Evolutionary conservation across 169 alveolate species (phyloP).

Genomic region (Plasmodium inui): DNA sequence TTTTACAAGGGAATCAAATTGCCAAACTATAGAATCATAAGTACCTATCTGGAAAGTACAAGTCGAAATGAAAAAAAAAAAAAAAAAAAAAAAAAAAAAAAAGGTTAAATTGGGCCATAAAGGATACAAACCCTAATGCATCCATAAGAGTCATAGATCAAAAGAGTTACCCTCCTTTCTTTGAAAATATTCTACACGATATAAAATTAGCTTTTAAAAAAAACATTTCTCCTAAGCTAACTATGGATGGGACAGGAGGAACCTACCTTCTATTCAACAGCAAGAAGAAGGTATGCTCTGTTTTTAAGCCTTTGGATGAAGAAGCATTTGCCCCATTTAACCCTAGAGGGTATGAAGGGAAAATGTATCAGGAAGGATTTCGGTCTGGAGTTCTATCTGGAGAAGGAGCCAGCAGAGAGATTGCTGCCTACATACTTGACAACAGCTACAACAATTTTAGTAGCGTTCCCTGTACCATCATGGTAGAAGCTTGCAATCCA

Average conservation of each 20-base stretch:
- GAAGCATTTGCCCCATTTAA: constrained; percentile 99
- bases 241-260: constrained; percentile 99
- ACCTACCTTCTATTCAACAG: constrained; percentile 94
- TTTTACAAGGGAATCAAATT: constrained; percentile 91
- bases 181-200: constrained; percentile 86
- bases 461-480: constrained; percentile 97
- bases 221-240: constrained; percentile 96
- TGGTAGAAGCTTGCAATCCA: constrained; percentile 97
- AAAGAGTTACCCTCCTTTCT: constrained; percentile 76
- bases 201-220: constrained; percentile 91
- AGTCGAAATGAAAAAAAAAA: constrained; percentile 55
- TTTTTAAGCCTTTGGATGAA: constrained; percentile 98
- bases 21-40: constrained; percentile 92
- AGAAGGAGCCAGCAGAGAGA: constrained; percentile 98
- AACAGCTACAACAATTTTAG: constrained; percentile 88
- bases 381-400: constrained; percentile 97
- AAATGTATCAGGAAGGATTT: constrained; percentile 94
- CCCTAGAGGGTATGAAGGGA: constrained; percentile 97
- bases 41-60: constrained; percentile 84
- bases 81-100: constrained; percentile 79
- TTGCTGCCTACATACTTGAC: constrained; percentile 97
- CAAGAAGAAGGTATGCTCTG: constrained; percentile 91
- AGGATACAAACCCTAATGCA: constrained; percentile 76
- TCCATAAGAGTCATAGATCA: constrained; percentile 78
- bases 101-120: constrained; percentile 78